phyloP scores from a whole-genome alignment of 129 eudicot genomes.

The Flaveria bidentis region DNA sequence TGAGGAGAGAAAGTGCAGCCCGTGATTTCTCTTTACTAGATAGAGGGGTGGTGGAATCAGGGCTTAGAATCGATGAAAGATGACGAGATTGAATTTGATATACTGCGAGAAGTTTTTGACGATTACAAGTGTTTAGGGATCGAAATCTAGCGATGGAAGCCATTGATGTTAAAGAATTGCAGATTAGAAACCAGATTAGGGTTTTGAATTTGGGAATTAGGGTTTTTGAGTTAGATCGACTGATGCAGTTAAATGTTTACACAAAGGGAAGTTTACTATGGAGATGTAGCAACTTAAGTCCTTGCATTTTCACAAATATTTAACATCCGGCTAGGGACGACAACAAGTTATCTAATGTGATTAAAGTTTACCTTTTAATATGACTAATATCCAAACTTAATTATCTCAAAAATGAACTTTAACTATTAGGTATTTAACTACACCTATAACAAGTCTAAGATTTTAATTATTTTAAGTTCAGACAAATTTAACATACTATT shows the following conservation, averaged over 20 bases:
- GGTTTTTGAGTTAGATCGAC: conserved; percentile 28
- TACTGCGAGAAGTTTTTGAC: not conserved
- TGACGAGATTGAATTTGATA: conserved; percentile 36
- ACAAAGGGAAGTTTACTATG: not conserved
- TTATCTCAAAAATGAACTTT: no score
- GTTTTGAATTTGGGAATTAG: conserved; percentile 33
- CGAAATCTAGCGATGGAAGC: conserved; percentile 28
- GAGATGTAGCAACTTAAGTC: not conserved
- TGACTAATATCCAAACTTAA: no score
- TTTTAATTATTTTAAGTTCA: no score
- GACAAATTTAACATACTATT: no score
- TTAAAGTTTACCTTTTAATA: no score
- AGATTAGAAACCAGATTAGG: not conserved
- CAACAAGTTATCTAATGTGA: no score
- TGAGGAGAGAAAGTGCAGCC: conserved; percentile 65
- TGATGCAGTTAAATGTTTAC: not conserved
- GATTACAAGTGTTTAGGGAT: conserved; percentile 3
- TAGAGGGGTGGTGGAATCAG: conserved; percentile 57
- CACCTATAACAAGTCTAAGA: no score
- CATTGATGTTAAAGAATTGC: conserved; percentile 26
- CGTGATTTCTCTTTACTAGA: conserved; percentile 65
- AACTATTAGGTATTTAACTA: no score
- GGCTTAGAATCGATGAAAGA: conserved; percentile 60
- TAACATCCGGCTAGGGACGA: no score
- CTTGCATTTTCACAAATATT: not conserved